Evolutionary conservation across 1,284 basidiomycete genomes (phyloP).

Genomic region (Baeospora myosura): DNA sequence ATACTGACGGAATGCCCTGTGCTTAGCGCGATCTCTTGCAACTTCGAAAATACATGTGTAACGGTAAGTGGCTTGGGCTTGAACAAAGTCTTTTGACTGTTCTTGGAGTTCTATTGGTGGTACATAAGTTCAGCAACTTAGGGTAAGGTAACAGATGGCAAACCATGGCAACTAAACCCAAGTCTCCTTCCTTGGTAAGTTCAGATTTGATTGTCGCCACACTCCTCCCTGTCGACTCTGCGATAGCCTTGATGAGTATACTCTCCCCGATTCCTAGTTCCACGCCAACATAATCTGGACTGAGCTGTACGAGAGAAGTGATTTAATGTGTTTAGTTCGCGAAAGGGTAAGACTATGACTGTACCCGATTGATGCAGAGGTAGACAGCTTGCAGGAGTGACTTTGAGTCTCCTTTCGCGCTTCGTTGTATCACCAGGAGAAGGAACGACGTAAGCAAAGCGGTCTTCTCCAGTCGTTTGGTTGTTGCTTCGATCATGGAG

Average conservation of each 20-base stretch:
- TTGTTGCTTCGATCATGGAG: conserved; percentile 87
- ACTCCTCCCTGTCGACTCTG: conserved; percentile 88
- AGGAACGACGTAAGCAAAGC: conserved; percentile 85
- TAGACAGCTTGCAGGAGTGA: conserved; percentile 88
- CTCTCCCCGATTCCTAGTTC: conserved; percentile 97
- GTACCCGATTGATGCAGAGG: conserved; percentile 92
- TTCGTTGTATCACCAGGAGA: conserved; percentile 81
- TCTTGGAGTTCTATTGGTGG: conserved; percentile 72
- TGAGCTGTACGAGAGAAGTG: conserved; percentile 46
- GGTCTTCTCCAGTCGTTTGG: conserved; percentile 92
- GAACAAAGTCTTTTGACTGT: conserved; percentile 91
- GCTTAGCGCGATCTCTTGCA: conserved; percentile 83
- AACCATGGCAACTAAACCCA: conserved; percentile 93
- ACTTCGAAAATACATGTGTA: conserved; percentile 77
- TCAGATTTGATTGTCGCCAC: conserved; percentile 83
- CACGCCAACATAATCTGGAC: conserved; percentile 93
- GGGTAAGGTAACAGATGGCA: conserved; percentile 14
- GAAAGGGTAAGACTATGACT: conserved; percentile 17
- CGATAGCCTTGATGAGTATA: conserved; percentile 91
- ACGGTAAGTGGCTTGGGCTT: conserved; percentile 90
- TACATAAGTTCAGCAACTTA: not conserved
- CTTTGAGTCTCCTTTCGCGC: conserved; percentile 59
- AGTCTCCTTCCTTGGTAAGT: conserved; percentile 88
- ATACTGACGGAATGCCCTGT: conserved; percentile 69
- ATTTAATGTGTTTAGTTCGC: conserved; percentile 6